Evolutionary conservation across 805 yeast species (phyloP).

Genomic region (Saturnispora mendoncae): DNA sequence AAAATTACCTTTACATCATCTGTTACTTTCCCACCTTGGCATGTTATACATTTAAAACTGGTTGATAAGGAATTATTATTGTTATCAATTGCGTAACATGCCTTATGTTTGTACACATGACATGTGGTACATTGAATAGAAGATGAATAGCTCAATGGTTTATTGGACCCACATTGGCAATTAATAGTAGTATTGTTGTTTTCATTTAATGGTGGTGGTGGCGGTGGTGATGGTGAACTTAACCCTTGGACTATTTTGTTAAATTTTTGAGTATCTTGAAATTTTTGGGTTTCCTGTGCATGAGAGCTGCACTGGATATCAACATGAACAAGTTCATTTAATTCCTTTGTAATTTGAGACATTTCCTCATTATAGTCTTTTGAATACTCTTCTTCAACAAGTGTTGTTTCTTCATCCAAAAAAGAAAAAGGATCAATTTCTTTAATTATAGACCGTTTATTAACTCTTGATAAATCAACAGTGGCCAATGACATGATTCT

Average conservation of each 20-base stretch:
- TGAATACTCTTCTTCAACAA: conserved; percentile 3
- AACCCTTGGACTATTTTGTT: not conserved
- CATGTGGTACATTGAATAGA: conserved; percentile 18
- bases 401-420: conserved; percentile 3
- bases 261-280: not conserved
- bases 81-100: conserved; percentile 15
- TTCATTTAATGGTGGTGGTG: not conserved
- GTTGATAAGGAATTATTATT: not conserved
- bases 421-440: conserved; percentile 24
- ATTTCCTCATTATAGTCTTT: conserved; percentile 1
- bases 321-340: conserved; percentile 12
- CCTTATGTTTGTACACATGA: conserved; percentile 14
- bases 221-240: not conserved
- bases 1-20: conserved; percentile 16
- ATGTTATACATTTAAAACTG: conserved; percentile 16
- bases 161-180: conserved; percentile 19
- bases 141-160: conserved; percentile 10
- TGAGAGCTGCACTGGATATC: not conserved
- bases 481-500: conserved; percentile 22
- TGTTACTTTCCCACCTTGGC: conserved; percentile 9
- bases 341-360: conserved; percentile 22
- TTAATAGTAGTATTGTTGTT: not conserved
- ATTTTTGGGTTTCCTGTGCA: conserved; percentile 12
- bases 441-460: conserved; percentile 18
- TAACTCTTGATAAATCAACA: conserved; percentile 28